Percentiles rank a stretch among this genome's conserved stretches.
These are phyloP conservation scores for Globisporangium perplexum DNA, from an alignment of 352 stramenopile species.

Conservation along the genomic window DNA sequence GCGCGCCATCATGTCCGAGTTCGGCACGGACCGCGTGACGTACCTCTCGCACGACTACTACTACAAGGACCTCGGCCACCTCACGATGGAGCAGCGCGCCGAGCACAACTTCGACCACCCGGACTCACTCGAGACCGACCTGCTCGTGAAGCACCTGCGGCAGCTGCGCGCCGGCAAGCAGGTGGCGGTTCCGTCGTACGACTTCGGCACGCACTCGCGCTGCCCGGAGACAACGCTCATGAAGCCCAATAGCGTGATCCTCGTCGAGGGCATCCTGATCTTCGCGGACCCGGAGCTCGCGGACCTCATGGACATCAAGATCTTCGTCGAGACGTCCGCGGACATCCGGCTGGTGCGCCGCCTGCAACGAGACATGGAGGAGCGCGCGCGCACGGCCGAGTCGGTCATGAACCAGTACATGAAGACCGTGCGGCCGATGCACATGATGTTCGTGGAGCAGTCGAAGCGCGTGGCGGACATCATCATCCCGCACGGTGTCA, in stretches of 20 bases:
- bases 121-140: slow-evolving; percentile 93
- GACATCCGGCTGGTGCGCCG: slow-evolving; percentile 94
- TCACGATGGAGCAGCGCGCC: slow-evolving; percentile 83
- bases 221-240: slow-evolving; percentile 72
- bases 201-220: slow-evolving; percentile 93
- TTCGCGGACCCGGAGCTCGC: slow-evolving; percentile 89
- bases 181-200: slow-evolving; percentile 92
- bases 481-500: slow-evolving; percentile 93
- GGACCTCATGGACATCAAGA: slow-evolving; percentile 95
- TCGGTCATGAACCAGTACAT: slow-evolving; percentile 97
- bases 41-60: slow-evolving; percentile 97
- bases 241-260: slow-evolving; percentile 89
- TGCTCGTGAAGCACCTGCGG: slow-evolving; percentile 90
- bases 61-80: slow-evolving; percentile 92
- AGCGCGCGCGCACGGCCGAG: slow-evolving; percentile 92
- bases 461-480: slow-evolving; percentile 94
- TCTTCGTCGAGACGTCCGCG: slow-evolving; percentile 95
- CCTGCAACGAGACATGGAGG: slow-evolving; percentile 91
- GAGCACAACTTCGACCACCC: slow-evolving; percentile 97
- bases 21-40: slow-evolving; percentile 86
- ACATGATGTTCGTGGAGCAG: slow-evolving; percentile 97
- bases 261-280: slow-evolving; percentile 97
- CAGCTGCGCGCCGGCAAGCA: slow-evolving; percentile 81
- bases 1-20: slow-evolving; percentile 83
- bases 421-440: slow-evolving; percentile 97